Evolutionary conservation across 2,329 filamentous ascomycete genomes (phyloP).

Genomic region (Stagonosporopsis chrysanthemi): DNA sequence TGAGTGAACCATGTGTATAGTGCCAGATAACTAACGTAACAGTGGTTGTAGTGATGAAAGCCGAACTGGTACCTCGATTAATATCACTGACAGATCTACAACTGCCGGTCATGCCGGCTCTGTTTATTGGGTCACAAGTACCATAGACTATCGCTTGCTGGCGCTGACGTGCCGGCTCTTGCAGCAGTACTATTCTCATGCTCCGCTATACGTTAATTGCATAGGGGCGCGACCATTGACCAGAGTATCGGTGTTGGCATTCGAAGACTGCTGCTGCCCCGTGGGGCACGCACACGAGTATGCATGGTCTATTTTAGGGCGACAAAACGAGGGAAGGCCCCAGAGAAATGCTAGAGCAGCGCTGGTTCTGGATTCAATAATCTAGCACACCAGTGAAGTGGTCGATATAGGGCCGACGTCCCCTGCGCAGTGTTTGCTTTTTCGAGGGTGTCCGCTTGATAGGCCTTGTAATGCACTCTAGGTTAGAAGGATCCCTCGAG

Average conservation of each 20-base stretch:
- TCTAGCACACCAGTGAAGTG: constrained; percentile 2
- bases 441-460: neutral
- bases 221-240: neutral
- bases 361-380: neutral
- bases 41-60: no score
- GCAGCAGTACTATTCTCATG: neutral
- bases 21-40: no score
- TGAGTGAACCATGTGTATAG: no score
- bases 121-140: neutral
- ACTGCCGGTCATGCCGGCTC: neutral
- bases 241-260: neutral
- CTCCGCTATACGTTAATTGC: neutral
- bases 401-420: neutral
- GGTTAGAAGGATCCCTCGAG: neutral
- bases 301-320: neutral
- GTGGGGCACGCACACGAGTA: neutral
- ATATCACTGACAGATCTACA: neutral
- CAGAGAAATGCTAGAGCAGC: neutral
- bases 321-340: neutral
- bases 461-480: neutral
- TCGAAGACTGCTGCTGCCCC: neutral
- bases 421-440: neutral
- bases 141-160: neutral
- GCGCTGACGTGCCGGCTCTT: neutral
- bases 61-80: neutral